phyloP scores from a whole-genome alignment of 306 rosid species.

The Astragalus membranaceus region DNA sequence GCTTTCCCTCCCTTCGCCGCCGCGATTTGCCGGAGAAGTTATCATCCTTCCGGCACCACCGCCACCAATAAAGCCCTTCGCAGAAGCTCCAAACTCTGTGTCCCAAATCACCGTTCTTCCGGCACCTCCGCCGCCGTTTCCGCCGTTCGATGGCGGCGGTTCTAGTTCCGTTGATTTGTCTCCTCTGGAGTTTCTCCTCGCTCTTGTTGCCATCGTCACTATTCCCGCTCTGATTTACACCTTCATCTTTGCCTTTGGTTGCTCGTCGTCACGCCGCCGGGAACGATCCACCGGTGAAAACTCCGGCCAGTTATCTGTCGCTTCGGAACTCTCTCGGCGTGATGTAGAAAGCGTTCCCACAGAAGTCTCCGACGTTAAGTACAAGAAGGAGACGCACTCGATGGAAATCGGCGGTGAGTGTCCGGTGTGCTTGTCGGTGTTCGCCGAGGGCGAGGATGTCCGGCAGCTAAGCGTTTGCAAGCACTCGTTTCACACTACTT shows the following conservation, averaged over 20 bases:
- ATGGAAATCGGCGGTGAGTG: conserved; percentile 59
- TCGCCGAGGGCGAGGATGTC: conserved; percentile 57
- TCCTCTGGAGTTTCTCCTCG: conserved; percentile 75
- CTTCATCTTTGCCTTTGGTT: conserved; percentile 59
- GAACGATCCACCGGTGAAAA: neutral
- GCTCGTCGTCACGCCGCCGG: conserved; percentile 44
- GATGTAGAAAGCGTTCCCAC: conserved; percentile 7
- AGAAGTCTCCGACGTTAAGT: conserved; percentile 23
- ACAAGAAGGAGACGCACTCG: conserved; percentile 34
- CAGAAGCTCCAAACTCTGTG: conserved; percentile 31
- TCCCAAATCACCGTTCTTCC: conserved; percentile 16
- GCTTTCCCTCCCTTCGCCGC: conserved; percentile 3
- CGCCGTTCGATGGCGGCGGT: conserved; percentile 16
- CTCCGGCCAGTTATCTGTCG: conserved; percentile 9
- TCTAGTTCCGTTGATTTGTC: conserved; percentile 59
- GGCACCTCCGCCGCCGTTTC: conserved; percentile 29
- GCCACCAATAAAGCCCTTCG: conserved; percentile 34
- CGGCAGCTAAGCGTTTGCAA: conserved; percentile 55
- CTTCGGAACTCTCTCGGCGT: conserved; percentile 5
- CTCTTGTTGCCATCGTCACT: conserved; percentile 59
- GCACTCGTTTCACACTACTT: conserved; percentile 59
- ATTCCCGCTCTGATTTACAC: conserved; percentile 70
- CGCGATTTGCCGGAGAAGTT: neutral
- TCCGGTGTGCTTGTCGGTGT: conserved; percentile 67
- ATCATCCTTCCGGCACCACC: conserved; percentile 26